These are phyloP conservation scores for Ailanthus altissimus DNA, from an alignment of 345 rosid species.

Conservation along the genomic window DNA sequence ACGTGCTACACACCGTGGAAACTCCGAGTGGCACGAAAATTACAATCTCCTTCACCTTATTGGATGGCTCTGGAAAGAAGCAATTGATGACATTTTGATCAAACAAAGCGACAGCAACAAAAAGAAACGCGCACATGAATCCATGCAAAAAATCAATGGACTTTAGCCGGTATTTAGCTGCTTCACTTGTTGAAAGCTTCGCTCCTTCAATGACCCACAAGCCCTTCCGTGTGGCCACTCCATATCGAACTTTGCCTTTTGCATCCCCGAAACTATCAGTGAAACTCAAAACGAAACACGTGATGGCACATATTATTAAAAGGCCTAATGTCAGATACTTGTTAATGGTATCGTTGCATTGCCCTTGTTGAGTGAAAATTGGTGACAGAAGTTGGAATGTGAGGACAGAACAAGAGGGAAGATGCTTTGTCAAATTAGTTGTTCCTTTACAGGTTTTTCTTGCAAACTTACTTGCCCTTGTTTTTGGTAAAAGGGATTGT, in stretches of 20 bases:
- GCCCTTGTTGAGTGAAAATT: constrained; percentile 59
- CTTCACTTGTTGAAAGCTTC: constrained; percentile 7
- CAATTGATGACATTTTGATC: no score
- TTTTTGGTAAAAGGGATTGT: constrained; percentile 36
- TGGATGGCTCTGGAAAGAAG: no score
- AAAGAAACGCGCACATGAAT: no score
- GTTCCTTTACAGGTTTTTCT: constrained; percentile 75
- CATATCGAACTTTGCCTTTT: constrained; percentile 71
- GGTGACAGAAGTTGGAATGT: constrained; percentile 73
- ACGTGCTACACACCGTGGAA: no score
- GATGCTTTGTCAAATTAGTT: constrained; percentile 53
- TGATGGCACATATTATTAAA: constrained; percentile 30
- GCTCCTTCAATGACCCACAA: constrained; percentile 56
- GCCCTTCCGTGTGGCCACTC: constrained; percentile 62
- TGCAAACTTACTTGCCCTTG: constrained; percentile 40
- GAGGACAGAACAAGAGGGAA: constrained; percentile 70
- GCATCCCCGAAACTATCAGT: constrained; percentile 67
- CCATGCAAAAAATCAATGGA: no score
- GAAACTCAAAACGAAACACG: constrained; percentile 60
- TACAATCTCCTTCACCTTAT: no score
- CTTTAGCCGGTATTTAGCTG: no score
- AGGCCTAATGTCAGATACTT: constrained; percentile 35
- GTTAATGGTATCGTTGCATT: constrained; percentile 48
- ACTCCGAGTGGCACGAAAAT: no score
- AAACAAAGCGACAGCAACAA: no score